Evolutionary conservation across 352 stramenopile species (phyloP).

Genomic region (Pythium sukuiense): DNA sequence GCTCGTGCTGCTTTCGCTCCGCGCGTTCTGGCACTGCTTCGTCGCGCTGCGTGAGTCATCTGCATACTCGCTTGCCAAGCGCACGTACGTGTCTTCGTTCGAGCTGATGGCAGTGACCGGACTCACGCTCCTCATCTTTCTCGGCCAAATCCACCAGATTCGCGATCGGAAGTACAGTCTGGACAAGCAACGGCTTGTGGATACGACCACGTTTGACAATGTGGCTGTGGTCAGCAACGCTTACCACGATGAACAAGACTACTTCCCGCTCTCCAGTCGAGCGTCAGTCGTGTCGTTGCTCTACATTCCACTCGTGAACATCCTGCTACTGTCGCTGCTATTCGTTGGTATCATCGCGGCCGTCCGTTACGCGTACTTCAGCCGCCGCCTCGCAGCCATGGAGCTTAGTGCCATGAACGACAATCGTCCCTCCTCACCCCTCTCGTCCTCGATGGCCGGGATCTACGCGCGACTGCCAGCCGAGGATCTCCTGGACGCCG

Average conservation of each 20-base stretch:
- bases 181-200: slow-evolving; percentile 23
- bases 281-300: slow-evolving; percentile 18
- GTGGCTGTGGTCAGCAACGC: slow-evolving; percentile 21
- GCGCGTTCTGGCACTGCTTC: slow-evolving; percentile 37
- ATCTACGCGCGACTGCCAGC: slow-evolving; percentile 24
- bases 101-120: slow-evolving; percentile 20
- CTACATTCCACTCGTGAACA: slow-evolving; percentile 15
- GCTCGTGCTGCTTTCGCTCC: slow-evolving; percentile 38
- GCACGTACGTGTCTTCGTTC: slow-evolving; percentile 39
- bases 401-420: slow-evolving; percentile 3
- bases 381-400: neutral
- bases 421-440: neutral
- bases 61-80: slow-evolving; percentile 28
- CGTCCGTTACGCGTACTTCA: slow-evolving; percentile 16
- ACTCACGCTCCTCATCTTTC: slow-evolving; percentile 11
- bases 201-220: slow-evolving; percentile 17
- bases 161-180: slow-evolving; percentile 27
- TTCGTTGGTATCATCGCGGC: neutral
- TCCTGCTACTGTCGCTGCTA: slow-evolving; percentile 15
- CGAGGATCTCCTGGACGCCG: slow-evolving; percentile 30
- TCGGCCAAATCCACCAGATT: slow-evolving; percentile 17
- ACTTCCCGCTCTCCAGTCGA: slow-evolving; percentile 22
- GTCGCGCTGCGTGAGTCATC: slow-evolving; percentile 30
- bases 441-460: neutral
- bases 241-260: slow-evolving; percentile 27